Percentiles rank a stretch among this genome's conserved stretches.
phyloP scores from a whole-genome alignment of 352 stramenopile species.

The Globisporangium echinulatum region DNA sequence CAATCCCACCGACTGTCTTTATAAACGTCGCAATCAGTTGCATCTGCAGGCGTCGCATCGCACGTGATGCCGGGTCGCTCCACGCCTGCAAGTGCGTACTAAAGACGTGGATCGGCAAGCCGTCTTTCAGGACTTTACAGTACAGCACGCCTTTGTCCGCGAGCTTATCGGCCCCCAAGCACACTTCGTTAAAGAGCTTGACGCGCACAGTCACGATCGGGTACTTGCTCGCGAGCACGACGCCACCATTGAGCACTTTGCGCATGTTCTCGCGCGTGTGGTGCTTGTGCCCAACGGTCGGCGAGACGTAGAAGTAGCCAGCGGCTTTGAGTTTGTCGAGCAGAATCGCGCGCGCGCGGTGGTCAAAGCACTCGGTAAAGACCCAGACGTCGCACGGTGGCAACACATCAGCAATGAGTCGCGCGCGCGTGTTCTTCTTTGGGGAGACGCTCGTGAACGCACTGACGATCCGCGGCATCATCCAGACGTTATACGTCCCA shows the following conservation, averaged over 20 bases:
- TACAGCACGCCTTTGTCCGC: constrained; percentile 78
- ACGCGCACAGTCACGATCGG: constrained; percentile 67
- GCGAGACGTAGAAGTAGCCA: constrained; percentile 70
- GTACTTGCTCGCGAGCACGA: constrained; percentile 65
- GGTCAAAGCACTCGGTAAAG: constrained; percentile 78
- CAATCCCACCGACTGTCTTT: constrained; percentile 40
- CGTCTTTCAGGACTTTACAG: constrained; percentile 76
- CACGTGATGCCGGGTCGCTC: constrained; percentile 52
- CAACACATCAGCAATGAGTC: constrained; percentile 60
- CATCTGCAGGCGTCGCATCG: constrained; percentile 62
- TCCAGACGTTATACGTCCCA: constrained; percentile 81
- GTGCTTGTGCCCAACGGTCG: constrained; percentile 64
- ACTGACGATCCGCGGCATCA: constrained; percentile 75
- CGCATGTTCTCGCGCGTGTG: constrained; percentile 56
- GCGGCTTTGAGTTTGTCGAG: constrained; percentile 52
- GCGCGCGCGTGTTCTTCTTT: constrained; percentile 72
- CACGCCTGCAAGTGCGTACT: constrained; percentile 72
- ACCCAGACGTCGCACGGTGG: constrained; percentile 67
- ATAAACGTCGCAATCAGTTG: constrained; percentile 54
- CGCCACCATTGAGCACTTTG: constrained; percentile 68
- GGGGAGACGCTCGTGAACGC: constrained; percentile 61
- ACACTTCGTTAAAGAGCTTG: constrained; percentile 64
- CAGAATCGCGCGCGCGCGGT: constrained; percentile 55
- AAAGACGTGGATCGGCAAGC: constrained; percentile 66
- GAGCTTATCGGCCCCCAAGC: constrained; percentile 53